These are phyloP conservation scores for Pythium apleroticum DNA, from an alignment of 352 stramenopile genomes.

Conservation along the genomic window DNA sequence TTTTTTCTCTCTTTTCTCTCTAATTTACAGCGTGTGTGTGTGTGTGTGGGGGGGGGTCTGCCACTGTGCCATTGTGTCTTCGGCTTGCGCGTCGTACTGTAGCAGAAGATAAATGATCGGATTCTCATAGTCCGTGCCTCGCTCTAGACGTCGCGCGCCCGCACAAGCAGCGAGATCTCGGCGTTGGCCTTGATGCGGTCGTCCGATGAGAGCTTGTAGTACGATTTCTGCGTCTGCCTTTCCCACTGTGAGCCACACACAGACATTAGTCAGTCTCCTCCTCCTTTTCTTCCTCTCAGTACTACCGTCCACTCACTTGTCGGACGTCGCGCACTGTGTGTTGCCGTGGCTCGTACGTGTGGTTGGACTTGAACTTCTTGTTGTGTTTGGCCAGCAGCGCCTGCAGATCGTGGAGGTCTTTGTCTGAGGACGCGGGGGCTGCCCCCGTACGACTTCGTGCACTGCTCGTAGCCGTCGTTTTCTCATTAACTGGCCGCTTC, in stretches of 20 bases:
- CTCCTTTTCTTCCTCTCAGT: neutral
- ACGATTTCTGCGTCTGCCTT: constrained; percentile 59
- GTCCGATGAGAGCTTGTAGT: constrained; percentile 63
- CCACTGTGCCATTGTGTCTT: too few relatives aligned
- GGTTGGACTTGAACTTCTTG: constrained; percentile 70
- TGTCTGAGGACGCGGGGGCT: neutral
- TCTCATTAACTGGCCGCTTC: constrained; percentile 9
- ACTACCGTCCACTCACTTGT: constrained; percentile 35
- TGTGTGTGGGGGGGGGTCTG: too few relatives aligned
- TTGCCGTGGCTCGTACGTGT: constrained; percentile 77
- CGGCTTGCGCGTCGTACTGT: too few relatives aligned
- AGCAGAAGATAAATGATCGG: too few relatives aligned
- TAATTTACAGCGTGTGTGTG: too few relatives aligned
- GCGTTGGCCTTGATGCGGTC: constrained; percentile 62
- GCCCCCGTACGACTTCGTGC: constrained; percentile 12
- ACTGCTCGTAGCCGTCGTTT: neutral
- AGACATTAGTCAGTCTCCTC: neutral
- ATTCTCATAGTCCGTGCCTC: neutral
- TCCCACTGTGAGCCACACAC: constrained; percentile 51
- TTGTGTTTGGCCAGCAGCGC: constrained; percentile 69
- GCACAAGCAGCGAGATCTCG: constrained; percentile 65
- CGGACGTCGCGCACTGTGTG: constrained; percentile 78
- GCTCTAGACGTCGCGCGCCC: constrained; percentile 14
- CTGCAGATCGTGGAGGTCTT: constrained; percentile 43
- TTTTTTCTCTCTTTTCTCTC: too few relatives aligned